phyloP scores from a whole-genome alignment of 805 yeast genomes.

The Sporopachydermia lactativora region DNA sequence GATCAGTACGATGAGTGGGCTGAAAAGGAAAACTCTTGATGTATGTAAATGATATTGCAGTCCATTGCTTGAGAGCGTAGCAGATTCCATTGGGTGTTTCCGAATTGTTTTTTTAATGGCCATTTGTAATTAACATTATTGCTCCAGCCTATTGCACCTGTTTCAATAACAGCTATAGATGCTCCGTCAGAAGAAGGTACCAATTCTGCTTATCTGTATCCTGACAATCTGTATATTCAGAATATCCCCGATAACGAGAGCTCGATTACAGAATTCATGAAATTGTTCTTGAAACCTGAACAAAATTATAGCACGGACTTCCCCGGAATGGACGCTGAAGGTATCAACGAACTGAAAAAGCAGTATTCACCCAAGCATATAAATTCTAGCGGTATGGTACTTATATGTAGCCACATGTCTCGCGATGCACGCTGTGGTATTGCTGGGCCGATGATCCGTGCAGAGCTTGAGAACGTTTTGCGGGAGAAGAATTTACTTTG shows the following conservation, averaged over 20 bases:
- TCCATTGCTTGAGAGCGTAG: background rate
- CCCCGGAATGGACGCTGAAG: background rate
- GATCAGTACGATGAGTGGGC: conserved; percentile 24
- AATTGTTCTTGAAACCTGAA: conserved; percentile 26
- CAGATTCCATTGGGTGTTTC: too few species aligned
- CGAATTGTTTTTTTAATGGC: too few species aligned
- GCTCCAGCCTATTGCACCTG: conserved; percentile 22
- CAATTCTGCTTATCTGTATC: conserved; percentile 33
- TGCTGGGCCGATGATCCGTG: conserved; percentile 41
- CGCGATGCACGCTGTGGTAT: conserved; percentile 57
- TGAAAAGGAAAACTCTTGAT: conserved; percentile 20
- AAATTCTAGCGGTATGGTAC: conserved; percentile 18
- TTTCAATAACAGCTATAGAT: conserved; percentile 29
- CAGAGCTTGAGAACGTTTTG: conserved; percentile 35
- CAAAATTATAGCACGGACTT: conserved; percentile 8
- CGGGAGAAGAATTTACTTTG: conserved; percentile 19
- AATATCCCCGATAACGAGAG: conserved; percentile 10
- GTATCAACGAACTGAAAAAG: background rate
- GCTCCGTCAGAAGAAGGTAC: conserved; percentile 2
- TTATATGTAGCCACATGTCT: conserved; percentile 53
- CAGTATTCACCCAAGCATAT: background rate
- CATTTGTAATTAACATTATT: too few species aligned
- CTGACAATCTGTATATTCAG: conserved; percentile 32
- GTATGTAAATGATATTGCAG: background rate
- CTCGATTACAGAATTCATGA: conserved; percentile 22